A percentile compares a stretch with the other conserved stretches of the same genome.
Evolutionary conservation across 805 yeast species (phyloP).

Genomic region (Candida yuanshanica): DNA sequence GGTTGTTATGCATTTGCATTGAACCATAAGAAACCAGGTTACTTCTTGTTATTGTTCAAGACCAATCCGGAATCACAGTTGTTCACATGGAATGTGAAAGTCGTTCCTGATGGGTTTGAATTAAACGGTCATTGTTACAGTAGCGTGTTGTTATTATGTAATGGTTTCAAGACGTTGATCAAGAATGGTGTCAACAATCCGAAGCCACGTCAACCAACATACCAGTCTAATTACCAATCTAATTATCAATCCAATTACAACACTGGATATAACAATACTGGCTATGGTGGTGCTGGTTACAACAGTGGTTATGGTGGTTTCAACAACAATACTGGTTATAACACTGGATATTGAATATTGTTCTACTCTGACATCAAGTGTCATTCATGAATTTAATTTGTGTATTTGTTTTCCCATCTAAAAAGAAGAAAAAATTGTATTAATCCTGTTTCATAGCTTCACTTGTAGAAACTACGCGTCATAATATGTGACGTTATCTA

Average conservation of each 20-base stretch:
- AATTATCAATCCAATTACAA: not conserved
- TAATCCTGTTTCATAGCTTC: too few species aligned
- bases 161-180: conserved; percentile 80
- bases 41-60: conserved; percentile 83
- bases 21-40: conserved; percentile 91
- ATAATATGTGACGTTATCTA: not conserved
- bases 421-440: too few species aligned
- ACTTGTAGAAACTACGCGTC: too few species aligned
- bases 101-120: conserved; percentile 82
- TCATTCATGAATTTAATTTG: not conserved
- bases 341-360: not conserved
- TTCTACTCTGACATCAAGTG: not conserved
- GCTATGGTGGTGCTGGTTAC: not conserved
- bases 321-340: not conserved
- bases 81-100: conserved; percentile 84
- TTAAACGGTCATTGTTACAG: conserved; percentile 79
- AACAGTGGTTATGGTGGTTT: not conserved
- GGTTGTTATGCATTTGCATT: conserved; percentile 88
- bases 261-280: not conserved
- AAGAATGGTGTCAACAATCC: conserved; percentile 19
- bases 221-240: not conserved
- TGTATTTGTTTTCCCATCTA: too few species aligned
- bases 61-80: conserved; percentile 63
- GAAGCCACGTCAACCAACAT: not conserved
- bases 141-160: conserved; percentile 82